Evolutionary conservation across 495 filamentous ascomycete genomes (phyloP).

Genomic region (Trichodelitschia bisporula): DNA sequence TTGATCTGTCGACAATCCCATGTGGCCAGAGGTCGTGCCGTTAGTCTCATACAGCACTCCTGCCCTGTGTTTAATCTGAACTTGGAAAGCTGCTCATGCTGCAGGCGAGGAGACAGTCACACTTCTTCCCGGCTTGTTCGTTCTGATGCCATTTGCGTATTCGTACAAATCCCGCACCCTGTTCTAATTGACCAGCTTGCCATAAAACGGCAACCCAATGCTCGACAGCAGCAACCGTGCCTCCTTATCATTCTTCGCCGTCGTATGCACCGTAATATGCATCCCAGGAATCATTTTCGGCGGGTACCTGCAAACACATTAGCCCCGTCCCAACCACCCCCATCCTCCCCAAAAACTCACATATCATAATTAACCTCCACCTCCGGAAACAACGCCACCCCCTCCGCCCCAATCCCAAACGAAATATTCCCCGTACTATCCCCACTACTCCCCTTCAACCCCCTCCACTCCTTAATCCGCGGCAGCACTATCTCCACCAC

Average conservation of each 20-base stretch:
- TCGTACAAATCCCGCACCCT: too few species aligned
- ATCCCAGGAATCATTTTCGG: conserved; percentile 84
- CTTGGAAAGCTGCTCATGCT: too few species aligned
- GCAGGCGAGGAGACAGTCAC: too few species aligned
- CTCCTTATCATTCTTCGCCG: conserved; percentile 71
- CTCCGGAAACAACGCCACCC: conserved; percentile 68
- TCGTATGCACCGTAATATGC: conserved; percentile 67
- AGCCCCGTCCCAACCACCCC: conserved; percentile 3
- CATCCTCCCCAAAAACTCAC: conserved; percentile 27
- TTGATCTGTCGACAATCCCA: too few species aligned
- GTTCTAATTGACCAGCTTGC: conserved; percentile 22
- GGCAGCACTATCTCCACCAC: conserved; percentile 72
- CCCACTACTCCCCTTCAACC: conserved; percentile 48
- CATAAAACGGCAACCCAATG: conserved; percentile 66
- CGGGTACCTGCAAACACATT: conserved; percentile 34
- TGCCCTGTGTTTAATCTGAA: too few species aligned
- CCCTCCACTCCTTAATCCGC: conserved; percentile 82
- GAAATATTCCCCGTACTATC: conserved; percentile 72
- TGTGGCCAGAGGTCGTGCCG: too few species aligned
- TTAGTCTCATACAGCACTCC: too few species aligned
- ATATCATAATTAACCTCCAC: conserved; percentile 73
- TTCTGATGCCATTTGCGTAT: too few species aligned
- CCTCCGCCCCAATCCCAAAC: conserved; percentile 49
- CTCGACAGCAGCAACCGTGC: conserved; percentile 64
- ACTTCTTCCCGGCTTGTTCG: too few species aligned